These are phyloP conservation scores for Cordyceps pruinosa DNA, from an alignment of 2,329 filamentous ascomycete genomes.

Conservation along the genomic window DNA sequence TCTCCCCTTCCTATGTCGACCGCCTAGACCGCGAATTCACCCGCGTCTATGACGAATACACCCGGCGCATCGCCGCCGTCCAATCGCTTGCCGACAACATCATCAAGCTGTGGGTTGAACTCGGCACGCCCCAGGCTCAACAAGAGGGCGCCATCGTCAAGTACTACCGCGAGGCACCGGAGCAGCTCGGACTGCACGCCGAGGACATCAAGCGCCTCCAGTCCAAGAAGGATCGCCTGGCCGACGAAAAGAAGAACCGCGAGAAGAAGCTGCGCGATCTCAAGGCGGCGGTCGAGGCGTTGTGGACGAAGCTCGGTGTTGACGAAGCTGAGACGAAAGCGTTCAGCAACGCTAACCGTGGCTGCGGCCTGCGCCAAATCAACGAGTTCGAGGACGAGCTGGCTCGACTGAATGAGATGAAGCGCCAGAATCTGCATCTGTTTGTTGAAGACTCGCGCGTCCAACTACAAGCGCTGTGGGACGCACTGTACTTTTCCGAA, in stretches of 20 bases:
- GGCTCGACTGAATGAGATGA: slow-evolving; percentile 78
- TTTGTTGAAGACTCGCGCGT: slow-evolving; percentile 93
- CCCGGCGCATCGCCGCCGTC: slow-evolving; percentile 69
- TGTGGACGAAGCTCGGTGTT: slow-evolving; percentile 84
- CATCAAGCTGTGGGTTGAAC: slow-evolving; percentile 90
- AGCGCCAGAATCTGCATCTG: slow-evolving; percentile 87
- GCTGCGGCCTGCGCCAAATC: slow-evolving; percentile 83
- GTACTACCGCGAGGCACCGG: slow-evolving; percentile 80
- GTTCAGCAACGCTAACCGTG: slow-evolving; percentile 81
- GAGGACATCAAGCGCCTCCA: slow-evolving; percentile 72
- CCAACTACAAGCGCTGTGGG: slow-evolving; percentile 92
- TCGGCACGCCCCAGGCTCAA: slow-evolving; percentile 89
- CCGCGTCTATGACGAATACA: slow-evolving; percentile 94
- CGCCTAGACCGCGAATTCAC: slow-evolving; percentile 87
- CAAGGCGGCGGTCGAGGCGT: slow-evolving; percentile 65
- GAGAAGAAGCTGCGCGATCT: slow-evolving; percentile 74
- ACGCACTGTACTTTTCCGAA: slow-evolving; percentile 86
- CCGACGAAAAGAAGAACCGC: slow-evolving; percentile 81
- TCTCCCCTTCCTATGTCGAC: slow-evolving; percentile 84
- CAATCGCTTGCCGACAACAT: slow-evolving; percentile 73
- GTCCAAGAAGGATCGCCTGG: slow-evolving; percentile 69
- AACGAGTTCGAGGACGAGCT: slow-evolving; percentile 96
- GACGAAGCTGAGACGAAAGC: slow-evolving; percentile 76
- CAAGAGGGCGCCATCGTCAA: slow-evolving; percentile 84
- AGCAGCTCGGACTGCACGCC: slow-evolving; percentile 87